phyloP scores from a whole-genome alignment of 176 grass and related monocot genomes.

The Bolboschoenus planiculmis region DNA sequence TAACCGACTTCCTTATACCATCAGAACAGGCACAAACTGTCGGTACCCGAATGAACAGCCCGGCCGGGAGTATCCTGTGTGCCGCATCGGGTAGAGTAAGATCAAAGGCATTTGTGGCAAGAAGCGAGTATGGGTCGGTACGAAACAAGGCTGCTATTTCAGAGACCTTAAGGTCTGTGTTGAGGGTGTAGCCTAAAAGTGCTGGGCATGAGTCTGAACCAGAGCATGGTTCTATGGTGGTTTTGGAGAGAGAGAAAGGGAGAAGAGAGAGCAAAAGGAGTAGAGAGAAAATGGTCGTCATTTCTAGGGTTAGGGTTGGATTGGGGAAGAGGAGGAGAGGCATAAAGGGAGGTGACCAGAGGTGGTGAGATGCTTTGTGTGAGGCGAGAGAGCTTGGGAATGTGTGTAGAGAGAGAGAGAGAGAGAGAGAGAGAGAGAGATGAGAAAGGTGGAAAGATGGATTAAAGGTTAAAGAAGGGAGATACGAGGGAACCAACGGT shows the following conservation, averaged over 20 bases:
- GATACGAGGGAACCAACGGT: conserved; percentile 18
- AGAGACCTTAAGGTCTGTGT: conserved; percentile 89
- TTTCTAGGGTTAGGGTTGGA: conserved; percentile 22
- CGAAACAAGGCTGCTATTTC: conserved; percentile 78
- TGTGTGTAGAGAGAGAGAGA: conserved; percentile 18
- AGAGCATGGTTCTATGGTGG: conserved; percentile 87
- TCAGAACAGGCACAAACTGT: conserved; percentile 58
- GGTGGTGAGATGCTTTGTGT: conserved; percentile 3
- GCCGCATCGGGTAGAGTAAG: conserved; percentile 42
- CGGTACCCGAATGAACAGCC: conserved; percentile 72
- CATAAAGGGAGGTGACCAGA: background rate
- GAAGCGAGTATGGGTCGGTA: conserved; percentile 36
- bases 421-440: conserved; percentile 20
- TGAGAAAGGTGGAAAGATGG: conserved; percentile 19
- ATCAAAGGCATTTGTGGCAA: conserved; percentile 66
- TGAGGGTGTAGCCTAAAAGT: conserved; percentile 84
- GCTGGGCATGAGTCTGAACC: conserved; percentile 62
- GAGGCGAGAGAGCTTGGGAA: conserved; percentile 21
- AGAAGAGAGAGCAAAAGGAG: background rate
- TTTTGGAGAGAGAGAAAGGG: conserved; percentile 36
- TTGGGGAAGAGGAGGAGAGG: background rate
- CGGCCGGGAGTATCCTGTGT: conserved; percentile 67
- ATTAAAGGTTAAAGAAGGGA: conserved; percentile 8
- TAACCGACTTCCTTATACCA: conserved; percentile 73
- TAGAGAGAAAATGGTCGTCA: background rate